Evolutionary conservation across 768 basidiomycete species (phyloP).

Genomic region (Sistotremastrum niveocremeum): DNA sequence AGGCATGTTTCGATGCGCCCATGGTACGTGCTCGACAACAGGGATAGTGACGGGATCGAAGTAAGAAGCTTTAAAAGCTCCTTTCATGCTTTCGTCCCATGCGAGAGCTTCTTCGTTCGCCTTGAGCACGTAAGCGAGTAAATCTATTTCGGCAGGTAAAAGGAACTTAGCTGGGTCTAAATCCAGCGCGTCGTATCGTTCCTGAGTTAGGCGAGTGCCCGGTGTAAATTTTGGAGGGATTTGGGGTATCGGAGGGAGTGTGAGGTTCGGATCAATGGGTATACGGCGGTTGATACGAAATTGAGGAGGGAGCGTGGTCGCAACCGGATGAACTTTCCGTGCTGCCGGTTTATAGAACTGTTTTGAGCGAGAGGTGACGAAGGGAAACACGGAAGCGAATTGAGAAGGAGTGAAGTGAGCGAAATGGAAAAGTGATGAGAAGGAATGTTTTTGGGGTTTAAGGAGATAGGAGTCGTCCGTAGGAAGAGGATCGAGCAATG

Average conservation of each 20-base stretch:
- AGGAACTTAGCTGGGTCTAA: background rate
- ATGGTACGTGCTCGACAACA: slow-evolving; percentile 16
- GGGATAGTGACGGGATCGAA: slow-evolving; percentile 20
- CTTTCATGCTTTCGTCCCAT: slow-evolving; percentile 8
- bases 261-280: slow-evolving; percentile 6
- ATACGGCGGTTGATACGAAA: slow-evolving; percentile 9
- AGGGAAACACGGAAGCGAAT: background rate
- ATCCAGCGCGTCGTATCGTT: background rate
- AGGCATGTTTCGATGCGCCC: slow-evolving; percentile 15
- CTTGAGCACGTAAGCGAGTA: slow-evolving; percentile 20
- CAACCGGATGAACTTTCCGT: slow-evolving; percentile 9
- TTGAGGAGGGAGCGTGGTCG: slow-evolving; percentile 9
- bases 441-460: too few species aligned
- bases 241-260: slow-evolving; percentile 3
- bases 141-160: slow-evolving; percentile 7
- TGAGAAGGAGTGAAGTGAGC: background rate
- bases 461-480: too few species aligned
- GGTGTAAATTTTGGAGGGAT: slow-evolving; percentile 2
- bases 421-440: background rate
- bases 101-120: slow-evolving; percentile 5
- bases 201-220: slow-evolving; percentile 3
- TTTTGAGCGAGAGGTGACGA: background rate
- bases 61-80: too few species aligned
- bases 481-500: too few species aligned
- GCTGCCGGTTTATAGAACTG: slow-evolving; percentile 13